Evolutionary conservation across 805 yeast genomes (phyloP).

Genomic region (Candida nitratophila): DNA sequence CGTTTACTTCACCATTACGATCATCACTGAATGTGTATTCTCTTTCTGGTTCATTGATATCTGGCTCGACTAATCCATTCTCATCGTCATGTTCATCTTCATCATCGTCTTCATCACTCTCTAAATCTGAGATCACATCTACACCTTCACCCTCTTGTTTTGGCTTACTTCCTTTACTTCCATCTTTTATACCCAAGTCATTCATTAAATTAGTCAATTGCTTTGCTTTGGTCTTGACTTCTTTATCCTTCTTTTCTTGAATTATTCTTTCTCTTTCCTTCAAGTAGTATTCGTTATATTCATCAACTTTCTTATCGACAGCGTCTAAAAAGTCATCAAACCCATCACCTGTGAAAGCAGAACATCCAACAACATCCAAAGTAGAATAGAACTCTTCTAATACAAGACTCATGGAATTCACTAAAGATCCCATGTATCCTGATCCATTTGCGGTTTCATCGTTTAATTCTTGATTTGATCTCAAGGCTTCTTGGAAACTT

Average conservation of each 20-base stretch:
- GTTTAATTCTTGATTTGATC: conserved; percentile 57
- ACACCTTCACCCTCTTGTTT: conserved; percentile 26
- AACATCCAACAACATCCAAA: conserved; percentile 86
- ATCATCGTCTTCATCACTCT: conserved; percentile 35
- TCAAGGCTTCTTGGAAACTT: conserved; percentile 73
- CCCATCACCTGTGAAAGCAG: conserved; percentile 90
- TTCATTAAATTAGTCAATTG: conserved; percentile 71
- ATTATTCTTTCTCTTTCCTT: conserved; percentile 80
- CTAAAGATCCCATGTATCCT: conserved; percentile 90
- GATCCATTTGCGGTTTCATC: conserved; percentile 55
- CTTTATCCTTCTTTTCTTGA: conserved; percentile 70
- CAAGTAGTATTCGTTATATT: conserved; percentile 75
- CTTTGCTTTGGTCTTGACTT: conserved; percentile 62
- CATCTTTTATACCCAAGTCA: conserved; percentile 66
- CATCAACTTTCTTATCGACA: conserved; percentile 81
- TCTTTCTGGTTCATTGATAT: conserved; percentile 35
- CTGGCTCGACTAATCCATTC: conserved; percentile 40
- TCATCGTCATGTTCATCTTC: conserved; percentile 43
- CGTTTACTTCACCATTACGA: conserved; percentile 52
- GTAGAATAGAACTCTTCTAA: conserved; percentile 93
- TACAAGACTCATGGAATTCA: conserved; percentile 93
- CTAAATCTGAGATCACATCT: conserved; percentile 45
- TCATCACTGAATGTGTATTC: conserved; percentile 66
- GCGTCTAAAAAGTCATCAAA: conserved; percentile 84
- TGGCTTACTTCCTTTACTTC: conserved; percentile 19